Evolutionary conservation across 306 rosid species (phyloP).

Genomic region (Citrullus colocynthis): DNA sequence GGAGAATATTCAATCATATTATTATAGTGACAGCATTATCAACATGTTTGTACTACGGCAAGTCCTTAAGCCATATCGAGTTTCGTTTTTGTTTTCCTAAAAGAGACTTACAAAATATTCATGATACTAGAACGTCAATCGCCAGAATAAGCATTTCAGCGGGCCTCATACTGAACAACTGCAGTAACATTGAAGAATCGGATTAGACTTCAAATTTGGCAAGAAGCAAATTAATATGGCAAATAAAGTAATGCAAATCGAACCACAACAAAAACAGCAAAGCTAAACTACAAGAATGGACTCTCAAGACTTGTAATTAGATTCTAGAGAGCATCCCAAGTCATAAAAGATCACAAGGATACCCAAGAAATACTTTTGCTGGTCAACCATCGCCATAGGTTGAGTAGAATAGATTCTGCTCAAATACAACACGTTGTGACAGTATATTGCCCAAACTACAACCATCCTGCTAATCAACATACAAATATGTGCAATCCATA

Average conservation of each 20-base stretch:
- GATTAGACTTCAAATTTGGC: background rate
- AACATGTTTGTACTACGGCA: background rate
- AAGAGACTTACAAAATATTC: background rate
- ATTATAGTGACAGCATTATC: background rate
- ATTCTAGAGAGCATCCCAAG: background rate
- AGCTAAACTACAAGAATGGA: background rate
- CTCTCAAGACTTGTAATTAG: background rate
- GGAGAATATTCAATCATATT: background rate
- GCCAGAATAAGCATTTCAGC: slow-evolving; percentile 5
- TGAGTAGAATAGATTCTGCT: background rate
- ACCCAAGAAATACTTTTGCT: background rate
- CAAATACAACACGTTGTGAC: background rate
- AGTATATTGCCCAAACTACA: background rate
- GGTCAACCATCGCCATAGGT: background rate
- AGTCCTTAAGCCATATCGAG: background rate
- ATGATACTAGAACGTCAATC: background rate
- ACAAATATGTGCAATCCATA: background rate
- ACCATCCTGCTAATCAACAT: background rate
- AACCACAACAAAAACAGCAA: background rate
- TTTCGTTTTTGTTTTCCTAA: background rate
- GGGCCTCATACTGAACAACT: slow-evolving; percentile 18
- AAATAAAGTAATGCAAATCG: background rate
- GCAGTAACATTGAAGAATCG: background rate
- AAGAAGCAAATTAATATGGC: background rate
- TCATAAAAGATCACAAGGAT: background rate